Base-by-base conservation (phyloP, 352 stramenopile species). In the Chrysophaeum taylorii region DNA sequence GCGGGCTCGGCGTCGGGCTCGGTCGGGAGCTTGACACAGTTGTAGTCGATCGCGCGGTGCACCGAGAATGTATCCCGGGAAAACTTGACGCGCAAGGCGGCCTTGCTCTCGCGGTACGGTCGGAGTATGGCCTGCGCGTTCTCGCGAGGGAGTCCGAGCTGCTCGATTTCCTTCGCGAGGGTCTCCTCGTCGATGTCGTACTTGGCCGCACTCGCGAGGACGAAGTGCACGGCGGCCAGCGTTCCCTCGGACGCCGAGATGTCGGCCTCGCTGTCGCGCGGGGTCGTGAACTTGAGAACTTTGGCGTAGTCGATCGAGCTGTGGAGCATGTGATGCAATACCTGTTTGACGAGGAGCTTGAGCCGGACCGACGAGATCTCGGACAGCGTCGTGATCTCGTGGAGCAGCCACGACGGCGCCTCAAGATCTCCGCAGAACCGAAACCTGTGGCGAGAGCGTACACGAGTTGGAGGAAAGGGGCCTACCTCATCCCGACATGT, bases 321-420 rank as follows among this genome's bases (percentile, higher is more conserved):
- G 9, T 41, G 9, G 27, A 69, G 25, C 29, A 72, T 18, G 4
- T 69, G 27, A 15, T 36, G 5, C 9, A 72, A 42, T 1, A 72
- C 61, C 50, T 72, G 68, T 31, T 68, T 68, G 16, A 23, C 64
- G 4, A 72, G 27, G n/a, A 72, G 53, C 45, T 72, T 72, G 37
- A 69, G 2, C 7, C 68, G 54, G 2, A 72, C 53, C 42, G 52
- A 62, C 29, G 52, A 53, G 36, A 72, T 69, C 21, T 52, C 35
- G 9, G 52, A 37, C 53, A 72, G 39, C 68, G 50, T 68, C 31
- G 68, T 1, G 16, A 72, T 25, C 53, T 72, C 68, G 41, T 12
- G 50, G 2, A 68, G 31, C 33, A 72, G 31, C 68, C 68, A 72
- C 12, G 37, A n/a, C 42, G 68, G 68, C 27, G 64, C 68, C 35